Conservation (phyloP, 345 rosid genomes). For the Boechera divaricarpa region DNA sequence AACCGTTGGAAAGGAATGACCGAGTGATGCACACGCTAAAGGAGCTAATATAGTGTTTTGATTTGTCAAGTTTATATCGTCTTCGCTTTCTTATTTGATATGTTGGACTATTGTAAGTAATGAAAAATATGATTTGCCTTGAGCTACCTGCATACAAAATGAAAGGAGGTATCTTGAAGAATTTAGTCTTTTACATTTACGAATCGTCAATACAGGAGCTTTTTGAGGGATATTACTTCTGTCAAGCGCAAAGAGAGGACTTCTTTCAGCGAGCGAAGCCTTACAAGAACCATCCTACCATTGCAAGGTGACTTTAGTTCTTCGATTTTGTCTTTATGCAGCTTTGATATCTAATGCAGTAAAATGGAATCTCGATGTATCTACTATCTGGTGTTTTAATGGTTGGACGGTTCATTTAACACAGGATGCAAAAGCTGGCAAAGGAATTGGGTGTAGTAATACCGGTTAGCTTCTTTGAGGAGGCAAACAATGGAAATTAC, state of each 20-base stretch:
- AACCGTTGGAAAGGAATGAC: too few relatives aligned
- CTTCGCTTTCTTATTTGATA: too few relatives aligned
- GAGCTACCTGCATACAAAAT: too few relatives aligned
- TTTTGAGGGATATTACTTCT: constrained; percentile 95
- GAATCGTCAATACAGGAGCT: constrained; percentile 64
- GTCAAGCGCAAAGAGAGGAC: constrained; percentile 97
- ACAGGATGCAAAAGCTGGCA: too few relatives aligned
- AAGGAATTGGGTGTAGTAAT: too few relatives aligned
- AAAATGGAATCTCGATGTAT: constrained; percentile 1
- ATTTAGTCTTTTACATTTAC: constrained; percentile 7
- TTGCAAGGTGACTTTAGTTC: constrained; percentile 57
- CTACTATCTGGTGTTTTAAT: constrained; percentile 8
- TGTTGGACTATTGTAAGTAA: too few relatives aligned
- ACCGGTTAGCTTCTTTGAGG: constrained; percentile 96
- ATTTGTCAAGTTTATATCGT: background rate
- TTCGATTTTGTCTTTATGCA: background rate
- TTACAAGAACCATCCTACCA: constrained; percentile 79
- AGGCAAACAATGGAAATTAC: constrained; percentile 90
- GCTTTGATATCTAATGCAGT: constrained; percentile 2
- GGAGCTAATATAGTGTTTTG: background rate
- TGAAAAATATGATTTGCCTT: background rate
- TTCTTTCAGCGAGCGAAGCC: constrained; percentile 81
- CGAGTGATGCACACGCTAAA: too few relatives aligned
- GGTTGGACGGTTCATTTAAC: background rate
- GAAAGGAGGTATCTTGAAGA: too few relatives aligned